Evolutionary conservation across 176 grass and related monocot species (phyloP).

Genomic region (Oryza brachyantha): DNA sequence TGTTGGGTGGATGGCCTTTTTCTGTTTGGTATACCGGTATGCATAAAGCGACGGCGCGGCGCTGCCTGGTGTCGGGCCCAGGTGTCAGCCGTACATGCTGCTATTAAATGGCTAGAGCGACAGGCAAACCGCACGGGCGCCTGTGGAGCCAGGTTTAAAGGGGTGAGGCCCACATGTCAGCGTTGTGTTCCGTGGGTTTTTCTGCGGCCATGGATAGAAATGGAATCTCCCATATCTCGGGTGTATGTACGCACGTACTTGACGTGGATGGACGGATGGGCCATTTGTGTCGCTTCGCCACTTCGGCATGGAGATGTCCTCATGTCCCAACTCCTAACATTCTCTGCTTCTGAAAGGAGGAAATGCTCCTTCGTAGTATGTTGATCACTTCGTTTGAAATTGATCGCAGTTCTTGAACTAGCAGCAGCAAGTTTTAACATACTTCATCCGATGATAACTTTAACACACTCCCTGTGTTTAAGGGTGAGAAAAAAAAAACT

Average conservation of each 20-base stretch:
- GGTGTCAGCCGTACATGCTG: neutral
- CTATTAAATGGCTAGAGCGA: neutral
- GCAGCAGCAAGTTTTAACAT: no score
- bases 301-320: no score
- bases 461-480: no score
- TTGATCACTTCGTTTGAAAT: no score
- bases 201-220: neutral
- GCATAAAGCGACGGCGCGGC: neutral
- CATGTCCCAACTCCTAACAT: neutral
- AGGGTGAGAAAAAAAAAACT: no score
- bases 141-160: neutral
- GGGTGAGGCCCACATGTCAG: neutral
- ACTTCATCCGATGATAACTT: no score
- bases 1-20: no score
- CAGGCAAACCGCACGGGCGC: neutral
- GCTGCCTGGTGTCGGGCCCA: neutral
- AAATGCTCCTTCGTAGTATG: no score
- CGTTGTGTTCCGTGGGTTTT: no score
- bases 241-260: neutral
- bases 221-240: neutral
- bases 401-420: no score
- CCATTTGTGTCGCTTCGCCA: neutral
- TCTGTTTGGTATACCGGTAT: neutral
- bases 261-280: neutral
- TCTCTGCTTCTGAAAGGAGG: neutral